phyloP scores from a whole-genome alignment of 352 stramenopile genomes.

The Pythium dissimile region DNA sequence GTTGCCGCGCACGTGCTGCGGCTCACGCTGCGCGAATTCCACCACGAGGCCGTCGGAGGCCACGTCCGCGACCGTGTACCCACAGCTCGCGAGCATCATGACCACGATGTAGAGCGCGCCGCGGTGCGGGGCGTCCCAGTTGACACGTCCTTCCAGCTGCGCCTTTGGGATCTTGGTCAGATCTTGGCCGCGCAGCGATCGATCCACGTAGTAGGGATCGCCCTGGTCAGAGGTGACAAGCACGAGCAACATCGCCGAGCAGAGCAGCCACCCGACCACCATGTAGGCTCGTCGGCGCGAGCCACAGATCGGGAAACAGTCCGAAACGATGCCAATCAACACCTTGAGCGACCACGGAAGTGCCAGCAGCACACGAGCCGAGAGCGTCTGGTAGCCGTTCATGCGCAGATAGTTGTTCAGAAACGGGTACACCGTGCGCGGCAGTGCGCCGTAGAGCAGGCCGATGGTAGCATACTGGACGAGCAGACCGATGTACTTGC shows the following conservation, averaged over 20 bases:
- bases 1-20: constrained; percentile 22
- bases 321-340: constrained; percentile 56
- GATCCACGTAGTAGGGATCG: constrained; percentile 55
- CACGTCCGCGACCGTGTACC: constrained; percentile 39
- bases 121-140: constrained; percentile 21
- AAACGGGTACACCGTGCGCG: constrained; percentile 65
- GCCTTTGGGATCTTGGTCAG: constrained; percentile 1
- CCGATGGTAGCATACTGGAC: constrained; percentile 68
- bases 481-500: constrained; percentile 52
- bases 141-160: constrained; percentile 24
- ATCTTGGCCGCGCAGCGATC: constrained; percentile 26
- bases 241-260: constrained; percentile 44
- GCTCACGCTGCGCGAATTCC: constrained; percentile 42
- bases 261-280: constrained; percentile 58
- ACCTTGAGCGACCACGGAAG: constrained; percentile 69
- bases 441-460: constrained; percentile 54
- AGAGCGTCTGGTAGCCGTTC: constrained; percentile 62
- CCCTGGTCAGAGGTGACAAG: constrained; percentile 40
- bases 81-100: constrained; percentile 38
- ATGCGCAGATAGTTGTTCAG: constrained; percentile 74
- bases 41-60: constrained; percentile 38
- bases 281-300: constrained; percentile 70
- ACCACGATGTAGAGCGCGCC: constrained; percentile 29
- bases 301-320: constrained; percentile 60
- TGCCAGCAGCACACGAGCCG: constrained; percentile 49